These are phyloP conservation scores for Suillus plorans DNA, from an alignment of 768 basidiomycete species.

Conservation along the genomic window DNA sequence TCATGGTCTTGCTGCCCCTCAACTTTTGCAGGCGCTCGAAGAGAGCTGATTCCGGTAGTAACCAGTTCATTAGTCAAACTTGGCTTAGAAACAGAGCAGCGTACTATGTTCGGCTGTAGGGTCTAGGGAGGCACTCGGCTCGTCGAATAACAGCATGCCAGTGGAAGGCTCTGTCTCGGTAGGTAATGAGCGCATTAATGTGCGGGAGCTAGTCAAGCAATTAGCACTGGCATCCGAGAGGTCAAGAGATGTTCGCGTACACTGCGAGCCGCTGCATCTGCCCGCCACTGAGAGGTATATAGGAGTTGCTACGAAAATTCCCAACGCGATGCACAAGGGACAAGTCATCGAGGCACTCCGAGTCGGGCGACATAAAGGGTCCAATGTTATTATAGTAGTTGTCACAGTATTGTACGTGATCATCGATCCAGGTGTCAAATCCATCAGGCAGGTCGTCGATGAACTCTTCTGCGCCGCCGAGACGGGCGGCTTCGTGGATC, in stretches of 20 bases:
- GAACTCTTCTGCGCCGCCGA: constrained; percentile 72
- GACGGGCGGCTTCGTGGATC: constrained; percentile 60
- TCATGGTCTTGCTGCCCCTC: constrained; percentile 77
- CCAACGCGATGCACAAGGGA: constrained; percentile 60
- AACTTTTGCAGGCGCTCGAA: constrained; percentile 69
- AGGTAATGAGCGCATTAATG: constrained; percentile 64
- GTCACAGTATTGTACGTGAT: constrained; percentile 55
- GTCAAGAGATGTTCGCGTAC: constrained; percentile 31
- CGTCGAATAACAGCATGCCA: constrained; percentile 68
- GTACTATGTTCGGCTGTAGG: constrained; percentile 72
- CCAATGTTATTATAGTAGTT: constrained; percentile 35
- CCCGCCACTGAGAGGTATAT: constrained; percentile 54
- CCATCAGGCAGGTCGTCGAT: constrained; percentile 63
- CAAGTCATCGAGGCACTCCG: background rate
- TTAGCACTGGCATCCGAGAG: background rate
- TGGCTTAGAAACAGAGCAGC: background rate
- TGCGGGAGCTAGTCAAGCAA: constrained; percentile 47
- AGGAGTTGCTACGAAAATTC: background rate
- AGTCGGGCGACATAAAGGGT: too few relatives aligned
- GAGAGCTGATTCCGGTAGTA: constrained; percentile 40
- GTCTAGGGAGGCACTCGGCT: constrained; percentile 72
- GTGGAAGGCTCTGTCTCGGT: constrained; percentile 42
- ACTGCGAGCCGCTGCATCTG: constrained; percentile 75
- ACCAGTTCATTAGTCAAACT: background rate
- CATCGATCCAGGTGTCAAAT: constrained; percentile 69